Evolutionary conservation across 2,329 filamentous ascomycete genomes (phyloP).

Genomic region (Hypomyces perniciosus): DNA sequence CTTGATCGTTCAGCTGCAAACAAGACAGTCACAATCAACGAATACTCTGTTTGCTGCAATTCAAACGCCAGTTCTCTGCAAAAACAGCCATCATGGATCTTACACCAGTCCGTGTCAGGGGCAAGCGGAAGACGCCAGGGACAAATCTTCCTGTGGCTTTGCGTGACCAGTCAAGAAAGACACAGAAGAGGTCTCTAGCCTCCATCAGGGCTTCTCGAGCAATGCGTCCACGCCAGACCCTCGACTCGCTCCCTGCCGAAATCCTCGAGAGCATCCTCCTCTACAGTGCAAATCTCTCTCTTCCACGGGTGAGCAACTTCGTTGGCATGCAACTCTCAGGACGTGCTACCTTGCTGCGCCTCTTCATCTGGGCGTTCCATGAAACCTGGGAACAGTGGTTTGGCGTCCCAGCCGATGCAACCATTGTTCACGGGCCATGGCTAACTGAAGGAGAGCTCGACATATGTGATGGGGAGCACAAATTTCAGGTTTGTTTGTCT

Average conservation of each 20-base stretch:
- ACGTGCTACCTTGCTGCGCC: constrained; percentile 30
- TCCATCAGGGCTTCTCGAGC: constrained; percentile 25
- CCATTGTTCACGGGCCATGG: constrained; percentile 15
- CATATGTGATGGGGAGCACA: constrained; percentile 30
- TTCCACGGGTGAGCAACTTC: constrained; percentile 38
- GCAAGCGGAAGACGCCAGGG: constrained; percentile 34
- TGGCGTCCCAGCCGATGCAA: constrained; percentile 20
- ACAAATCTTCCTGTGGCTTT: constrained; percentile 11
- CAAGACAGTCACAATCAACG: too few species aligned
- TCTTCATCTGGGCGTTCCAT: constrained; percentile 32
- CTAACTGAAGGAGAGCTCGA: constrained; percentile 3
- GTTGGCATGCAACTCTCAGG: constrained; percentile 43
- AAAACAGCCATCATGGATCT: constrained; percentile 20
- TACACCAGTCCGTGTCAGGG: constrained; percentile 43
- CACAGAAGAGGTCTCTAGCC: constrained; percentile 25
- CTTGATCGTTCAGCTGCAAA: too few species aligned
- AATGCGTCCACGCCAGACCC: constrained; percentile 19
- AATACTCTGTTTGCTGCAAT: not conserved
- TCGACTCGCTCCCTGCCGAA: constrained; percentile 43
- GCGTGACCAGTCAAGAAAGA: constrained; percentile 9
- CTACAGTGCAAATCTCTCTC: constrained; percentile 42
- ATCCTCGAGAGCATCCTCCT: constrained; percentile 49
- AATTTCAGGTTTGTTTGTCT: constrained; percentile 36
- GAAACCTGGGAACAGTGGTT: constrained; percentile 35
- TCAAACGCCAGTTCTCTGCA: not conserved